Percentiles rank a stretch among this genome's conserved stretches.
Conservation (phyloP, 768 basidiomycete genomes). For the Xanthoconium purpureum region DNA sequence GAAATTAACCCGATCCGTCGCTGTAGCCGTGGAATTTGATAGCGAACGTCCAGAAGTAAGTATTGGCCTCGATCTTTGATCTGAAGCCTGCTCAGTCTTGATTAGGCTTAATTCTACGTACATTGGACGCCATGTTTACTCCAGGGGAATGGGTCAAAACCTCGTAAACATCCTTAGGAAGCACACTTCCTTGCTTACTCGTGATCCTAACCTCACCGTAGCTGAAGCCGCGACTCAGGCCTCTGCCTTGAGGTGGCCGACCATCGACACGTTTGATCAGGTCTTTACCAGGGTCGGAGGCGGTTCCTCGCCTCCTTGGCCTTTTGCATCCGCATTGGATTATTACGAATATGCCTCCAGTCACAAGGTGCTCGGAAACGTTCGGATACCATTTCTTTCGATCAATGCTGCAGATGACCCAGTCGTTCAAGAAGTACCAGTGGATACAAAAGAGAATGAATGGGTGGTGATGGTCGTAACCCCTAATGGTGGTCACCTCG, state of each 20-base stretch:
- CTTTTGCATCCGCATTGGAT: constrained; percentile 41
- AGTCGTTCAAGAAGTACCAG: constrained; percentile 61
- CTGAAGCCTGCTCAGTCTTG: constrained; percentile 4
- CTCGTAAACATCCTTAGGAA: constrained; percentile 54
- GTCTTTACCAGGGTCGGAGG: constrained; percentile 66
- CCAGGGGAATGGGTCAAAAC: constrained; percentile 76
- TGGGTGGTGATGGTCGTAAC: constrained; percentile 63
- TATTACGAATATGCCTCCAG: constrained; percentile 58
- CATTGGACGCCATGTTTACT: constrained; percentile 64
- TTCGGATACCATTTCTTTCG: constrained; percentile 72
- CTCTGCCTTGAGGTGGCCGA: constrained; percentile 48
- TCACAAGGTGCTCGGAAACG: constrained; percentile 53
- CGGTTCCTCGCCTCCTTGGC: constrained; percentile 58
- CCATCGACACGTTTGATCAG: constrained; percentile 57
- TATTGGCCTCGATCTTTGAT: constrained; percentile 9
- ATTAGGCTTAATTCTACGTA: constrained; percentile 54
- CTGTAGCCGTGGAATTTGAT: constrained; percentile 49
- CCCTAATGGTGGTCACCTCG: constrained; percentile 69
- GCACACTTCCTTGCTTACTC: constrained; percentile 46
- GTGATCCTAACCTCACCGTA: constrained; percentile 50
- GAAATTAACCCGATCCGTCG: constrained; percentile 10
- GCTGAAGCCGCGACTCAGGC: constrained; percentile 47
- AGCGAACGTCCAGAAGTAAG: constrained; percentile 36
- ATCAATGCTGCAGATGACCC: constrained; percentile 80
- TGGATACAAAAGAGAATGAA: constrained; percentile 49